These are phyloP conservation scores for Pythium apleroticum DNA, from an alignment of 352 stramenopile species.

Conservation along the genomic window DNA sequence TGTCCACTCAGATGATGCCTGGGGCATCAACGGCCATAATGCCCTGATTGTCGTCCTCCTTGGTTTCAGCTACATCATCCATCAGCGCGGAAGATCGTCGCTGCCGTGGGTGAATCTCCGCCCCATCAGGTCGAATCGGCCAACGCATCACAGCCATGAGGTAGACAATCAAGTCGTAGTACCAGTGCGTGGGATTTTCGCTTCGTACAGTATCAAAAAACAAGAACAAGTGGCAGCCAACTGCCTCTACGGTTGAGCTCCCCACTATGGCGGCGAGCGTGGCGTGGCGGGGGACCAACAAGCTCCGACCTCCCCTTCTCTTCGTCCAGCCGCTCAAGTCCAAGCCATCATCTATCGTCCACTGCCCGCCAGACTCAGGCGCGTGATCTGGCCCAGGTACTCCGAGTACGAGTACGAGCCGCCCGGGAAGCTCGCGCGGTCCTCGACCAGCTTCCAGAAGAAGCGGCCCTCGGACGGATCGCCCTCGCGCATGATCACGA, in stretches of 20 bases:
- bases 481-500: slow-evolving; percentile 94
- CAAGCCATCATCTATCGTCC: slow-evolving; percentile 54
- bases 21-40: neutral
- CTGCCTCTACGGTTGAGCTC: neutral
- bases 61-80: too few species aligned
- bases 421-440: slow-evolving; percentile 96
- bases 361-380: slow-evolving; percentile 55
- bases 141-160: neutral
- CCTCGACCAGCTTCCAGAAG: slow-evolving; percentile 98
- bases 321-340: slow-evolving; percentile 18
- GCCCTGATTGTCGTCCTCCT: neutral
- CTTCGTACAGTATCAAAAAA: slow-evolving; percentile 9
- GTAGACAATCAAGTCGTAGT: neutral
- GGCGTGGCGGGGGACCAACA: neutral
- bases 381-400: slow-evolving; percentile 92
- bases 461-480: slow-evolving; percentile 93
- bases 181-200: slow-evolving; percentile 5
- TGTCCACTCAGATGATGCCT: neutral
- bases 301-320: slow-evolving; percentile 3
- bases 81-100: too few species aligned
- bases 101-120: neutral
- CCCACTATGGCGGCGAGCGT: neutral
- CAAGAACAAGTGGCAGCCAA: slow-evolving; percentile 4
- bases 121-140: neutral
- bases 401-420: slow-evolving; percentile 98